Conservation (phyloP, 2,329 filamentous ascomycete species). For the Pseudopithomyces chartarum region DNA sequence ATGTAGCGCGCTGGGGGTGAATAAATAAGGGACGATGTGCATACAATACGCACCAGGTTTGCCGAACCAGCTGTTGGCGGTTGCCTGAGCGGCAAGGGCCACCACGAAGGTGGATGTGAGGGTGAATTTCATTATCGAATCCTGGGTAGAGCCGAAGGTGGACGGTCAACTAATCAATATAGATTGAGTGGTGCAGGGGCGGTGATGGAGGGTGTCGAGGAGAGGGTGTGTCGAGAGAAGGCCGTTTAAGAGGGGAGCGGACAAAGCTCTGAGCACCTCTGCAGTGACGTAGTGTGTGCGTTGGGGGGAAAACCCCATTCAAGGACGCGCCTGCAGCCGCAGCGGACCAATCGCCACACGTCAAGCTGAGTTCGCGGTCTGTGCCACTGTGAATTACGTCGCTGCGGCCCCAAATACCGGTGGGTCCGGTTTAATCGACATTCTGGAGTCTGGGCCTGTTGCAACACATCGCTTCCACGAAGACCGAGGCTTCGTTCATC, state of each 20-base stretch:
- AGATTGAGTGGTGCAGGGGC: constrained; percentile 21
- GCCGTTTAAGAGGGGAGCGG: constrained; percentile 29
- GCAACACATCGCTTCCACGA: background rate
- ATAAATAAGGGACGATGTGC: constrained; percentile 12
- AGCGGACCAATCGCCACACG: constrained; percentile 23
- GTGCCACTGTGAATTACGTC: constrained; percentile 1
- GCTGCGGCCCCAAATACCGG: background rate
- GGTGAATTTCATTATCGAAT: constrained; percentile 74
- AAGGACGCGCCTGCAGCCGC: constrained; percentile 19
- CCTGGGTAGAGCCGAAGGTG: constrained; percentile 14
- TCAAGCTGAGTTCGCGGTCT: constrained; percentile 6
- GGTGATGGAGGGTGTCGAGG: constrained; percentile 13
- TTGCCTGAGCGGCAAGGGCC: constrained; percentile 72
- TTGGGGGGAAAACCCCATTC: constrained; percentile 23
- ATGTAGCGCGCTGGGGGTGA: background rate
- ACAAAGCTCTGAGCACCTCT: constrained; percentile 23
- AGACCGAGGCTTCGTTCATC: background rate
- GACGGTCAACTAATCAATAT: constrained; percentile 27
- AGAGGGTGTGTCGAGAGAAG: constrained; percentile 8
- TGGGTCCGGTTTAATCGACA: no score
- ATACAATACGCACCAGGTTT: constrained; percentile 71
- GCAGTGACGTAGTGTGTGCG: constrained; percentile 39
- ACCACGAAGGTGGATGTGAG: constrained; percentile 71
- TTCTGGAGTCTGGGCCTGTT: background rate
- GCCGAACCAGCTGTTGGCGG: constrained; percentile 80